A percentile compares a stretch with the other conserved stretches of the same genome.
Evolutionary conservation across 495 filamentous ascomycete genomes (phyloP).

Genomic region (Viridothelium virens): DNA sequence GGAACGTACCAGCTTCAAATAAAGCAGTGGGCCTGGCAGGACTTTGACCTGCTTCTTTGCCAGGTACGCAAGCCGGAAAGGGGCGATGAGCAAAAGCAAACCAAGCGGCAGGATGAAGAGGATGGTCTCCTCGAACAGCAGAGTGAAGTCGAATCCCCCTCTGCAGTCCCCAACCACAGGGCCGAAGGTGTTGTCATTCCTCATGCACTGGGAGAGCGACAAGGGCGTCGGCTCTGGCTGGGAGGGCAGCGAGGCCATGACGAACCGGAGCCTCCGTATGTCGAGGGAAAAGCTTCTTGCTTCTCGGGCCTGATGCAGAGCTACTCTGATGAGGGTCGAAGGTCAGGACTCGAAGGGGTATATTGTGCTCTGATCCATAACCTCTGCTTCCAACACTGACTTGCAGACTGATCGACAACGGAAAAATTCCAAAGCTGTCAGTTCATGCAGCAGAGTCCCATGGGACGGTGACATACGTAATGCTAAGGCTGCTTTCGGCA

Average conservation of each 20-base stretch:
- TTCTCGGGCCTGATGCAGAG: background rate
- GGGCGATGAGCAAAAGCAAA: constrained; percentile 43
- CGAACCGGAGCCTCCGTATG: background rate
- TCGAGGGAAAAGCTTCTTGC: background rate
- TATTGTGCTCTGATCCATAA: constrained; percentile 1
- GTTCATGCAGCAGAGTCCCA: background rate
- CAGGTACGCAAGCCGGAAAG: constrained; percentile 43
- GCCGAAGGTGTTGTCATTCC: constrained; percentile 27
- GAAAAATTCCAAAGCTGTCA: background rate
- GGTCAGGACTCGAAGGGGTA: background rate
- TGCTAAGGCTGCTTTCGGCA: background rate
- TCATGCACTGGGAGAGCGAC: background rate
- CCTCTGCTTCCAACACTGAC: background rate
- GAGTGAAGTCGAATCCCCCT: constrained; percentile 12
- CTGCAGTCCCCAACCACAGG: constrained; percentile 36
- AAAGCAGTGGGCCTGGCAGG: constrained; percentile 33
- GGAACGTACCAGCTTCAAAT: constrained; percentile 43
- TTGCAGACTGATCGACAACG: background rate
- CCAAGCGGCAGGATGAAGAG: constrained; percentile 48
- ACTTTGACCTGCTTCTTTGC: constrained; percentile 43
- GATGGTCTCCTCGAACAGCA: constrained; percentile 37
- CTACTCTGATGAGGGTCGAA: background rate
- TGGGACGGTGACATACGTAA: constrained; percentile 5
- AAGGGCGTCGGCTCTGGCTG: background rate
- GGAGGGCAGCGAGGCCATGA: background rate